Percentiles rank a stretch among this genome's conserved stretches.
Evolutionary conservation across 345 rosid species (phyloP).

Genomic region (Lepidium aucheri): DNA sequence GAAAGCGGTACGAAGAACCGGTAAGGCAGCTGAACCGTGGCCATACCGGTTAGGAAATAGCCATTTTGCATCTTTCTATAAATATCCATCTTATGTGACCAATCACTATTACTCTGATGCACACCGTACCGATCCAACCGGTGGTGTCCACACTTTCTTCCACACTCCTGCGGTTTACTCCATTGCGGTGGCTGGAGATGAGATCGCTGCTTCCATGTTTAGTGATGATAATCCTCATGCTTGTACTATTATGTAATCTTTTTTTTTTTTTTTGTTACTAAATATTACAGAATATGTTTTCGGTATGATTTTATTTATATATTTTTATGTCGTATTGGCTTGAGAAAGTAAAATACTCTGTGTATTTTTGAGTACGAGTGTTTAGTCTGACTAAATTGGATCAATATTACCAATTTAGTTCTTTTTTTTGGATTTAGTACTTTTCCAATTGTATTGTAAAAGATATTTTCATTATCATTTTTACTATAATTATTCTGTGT

Average conservation of each 20-base stretch:
- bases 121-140: slow-evolving; percentile 33
- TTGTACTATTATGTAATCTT: slow-evolving; percentile 56
- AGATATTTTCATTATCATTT: too few relatives aligned
- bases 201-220: slow-evolving; percentile 73
- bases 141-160: slow-evolving; percentile 56
- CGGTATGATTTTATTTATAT: not conserved
- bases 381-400: not conserved
- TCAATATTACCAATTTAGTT: not conserved
- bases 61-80: slow-evolving; percentile 73
- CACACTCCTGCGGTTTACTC: slow-evolving; percentile 77
- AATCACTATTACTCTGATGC: slow-evolving; percentile 66
- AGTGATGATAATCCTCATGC: slow-evolving; percentile 93
- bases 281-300: not conserved
- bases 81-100: slow-evolving; percentile 62
- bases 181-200: slow-evolving; percentile 76
- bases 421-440: too few relatives aligned
- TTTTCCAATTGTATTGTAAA: too few relatives aligned
- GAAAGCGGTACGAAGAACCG: slow-evolving; percentile 59
- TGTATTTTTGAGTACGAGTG: not conserved
- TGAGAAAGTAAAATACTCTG: not conserved
- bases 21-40: slow-evolving; percentile 92
- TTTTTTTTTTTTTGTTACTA: not conserved
- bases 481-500: too few relatives aligned
- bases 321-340: not conserved
- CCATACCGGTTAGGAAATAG: slow-evolving; percentile 67